Base-by-base conservation (phyloP, 768 basidiomycete species). In the Leucosporidium creatinivorum region DNA sequence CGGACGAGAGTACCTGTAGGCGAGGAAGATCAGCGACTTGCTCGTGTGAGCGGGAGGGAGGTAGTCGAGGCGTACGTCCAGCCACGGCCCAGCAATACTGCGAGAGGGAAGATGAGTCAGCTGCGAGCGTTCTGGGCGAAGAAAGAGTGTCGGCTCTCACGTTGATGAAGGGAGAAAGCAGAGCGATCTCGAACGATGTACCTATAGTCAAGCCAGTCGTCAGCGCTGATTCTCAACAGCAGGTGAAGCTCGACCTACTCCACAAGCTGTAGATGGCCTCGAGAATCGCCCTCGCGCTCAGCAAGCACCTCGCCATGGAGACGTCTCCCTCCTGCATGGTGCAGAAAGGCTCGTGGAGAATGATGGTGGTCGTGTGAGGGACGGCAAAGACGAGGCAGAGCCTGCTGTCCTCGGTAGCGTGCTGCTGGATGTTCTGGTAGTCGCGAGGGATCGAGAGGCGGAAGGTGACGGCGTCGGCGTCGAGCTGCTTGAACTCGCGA, bases 311-410 rank as follows among this genome's bases (percentile, higher is more conserved):
- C 18, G 36, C 31, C 50, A 69, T 62, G 28, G 72, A 66, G 19
- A 47, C 21, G 21, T 72, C 69, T 4, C 26, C 30, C 1, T 55
- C 55, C 10, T 62, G 54, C 9, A 54, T n/a, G 19, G 63, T 49
- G 49, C 70, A 65, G 52, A 68, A 73, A 28, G 72, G 65, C 47
- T 75, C 74, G 63, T 75, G 74, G n/a, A 75, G 51, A 21, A 73
- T 61, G 56, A 75, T 67, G 10, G 59, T 69, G 15, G 58, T 17
- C 4, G 51, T 49, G 33, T 68, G 68, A 18, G 68, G 55, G 17
- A 75, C 57, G 23, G 63, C 66, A 50, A 73, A 72, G 9, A 68
- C 47, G 39, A 68, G 62, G 68, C 58, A 51, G 44, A 73, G 49
- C 23, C 67, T 57, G 28, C 58, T 39, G 33, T 71, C 70, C 21